These are phyloP conservation scores for Multifurca ochricompacta DNA, from an alignment of 768 basidiomycete genomes.

Conservation along the genomic window DNA sequence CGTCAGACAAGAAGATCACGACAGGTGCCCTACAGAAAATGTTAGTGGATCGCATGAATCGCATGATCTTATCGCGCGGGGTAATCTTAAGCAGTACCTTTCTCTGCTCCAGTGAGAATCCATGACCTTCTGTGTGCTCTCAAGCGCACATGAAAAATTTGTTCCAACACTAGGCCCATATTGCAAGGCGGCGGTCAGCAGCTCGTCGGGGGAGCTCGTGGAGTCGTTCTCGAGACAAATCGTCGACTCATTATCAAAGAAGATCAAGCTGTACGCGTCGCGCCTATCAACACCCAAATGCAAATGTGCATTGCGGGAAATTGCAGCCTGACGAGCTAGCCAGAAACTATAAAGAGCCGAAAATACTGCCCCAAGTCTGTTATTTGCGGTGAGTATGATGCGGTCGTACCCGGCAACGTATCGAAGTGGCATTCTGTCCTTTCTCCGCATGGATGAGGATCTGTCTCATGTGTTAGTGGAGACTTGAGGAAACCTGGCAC, in stretches of 20 bases:
- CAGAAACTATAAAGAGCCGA: constrained; percentile 50
- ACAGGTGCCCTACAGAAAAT: constrained; percentile 35
- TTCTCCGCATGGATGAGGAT: constrained; percentile 40
- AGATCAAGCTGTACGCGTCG: too few relatives aligned
- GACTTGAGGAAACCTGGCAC: too few relatives aligned
- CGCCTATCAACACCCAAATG: too few relatives aligned
- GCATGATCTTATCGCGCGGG: neutral
- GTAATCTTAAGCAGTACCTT: constrained; percentile 29
- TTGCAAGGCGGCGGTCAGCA: constrained; percentile 34
- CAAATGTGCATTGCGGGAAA: constrained; percentile 24
- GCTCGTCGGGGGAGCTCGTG: constrained; percentile 35
- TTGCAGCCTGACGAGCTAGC: constrained; percentile 39
- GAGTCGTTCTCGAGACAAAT: constrained; percentile 46
- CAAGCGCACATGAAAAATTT: constrained; percentile 36
- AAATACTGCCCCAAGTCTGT: constrained; percentile 52
- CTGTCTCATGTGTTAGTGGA: constrained; percentile 25
- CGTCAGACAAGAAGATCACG: constrained; percentile 51
- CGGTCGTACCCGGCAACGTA: constrained; percentile 34
- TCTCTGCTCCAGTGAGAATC: constrained; percentile 42
- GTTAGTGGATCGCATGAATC: constrained; percentile 3
- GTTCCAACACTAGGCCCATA: constrained; percentile 34
- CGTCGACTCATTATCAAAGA: too few relatives aligned
- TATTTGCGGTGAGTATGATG: constrained; percentile 33
- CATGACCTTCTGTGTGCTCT: constrained; percentile 32
- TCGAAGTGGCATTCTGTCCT: constrained; percentile 37